Base-by-base conservation (phyloP, 352 stramenopile species). In the Globisporangium iwayamae region DNA sequence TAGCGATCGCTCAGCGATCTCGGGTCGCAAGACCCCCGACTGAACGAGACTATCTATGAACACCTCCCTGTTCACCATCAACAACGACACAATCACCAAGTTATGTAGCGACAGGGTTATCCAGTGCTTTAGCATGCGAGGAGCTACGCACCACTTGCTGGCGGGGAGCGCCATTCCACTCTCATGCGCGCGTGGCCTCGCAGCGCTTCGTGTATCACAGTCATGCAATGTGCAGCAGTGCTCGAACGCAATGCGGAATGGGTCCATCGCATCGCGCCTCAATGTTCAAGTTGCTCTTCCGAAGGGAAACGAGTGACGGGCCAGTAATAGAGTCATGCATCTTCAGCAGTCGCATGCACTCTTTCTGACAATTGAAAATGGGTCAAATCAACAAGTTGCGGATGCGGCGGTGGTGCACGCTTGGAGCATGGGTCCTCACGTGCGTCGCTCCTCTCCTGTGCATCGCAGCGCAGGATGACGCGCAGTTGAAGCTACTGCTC, bases 131-230 rank as follows among this genome's bases (percentile, higher is more conserved):
- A n/a, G 14, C 28, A 18, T 13, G 25, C 13, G 25, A 20, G 50
- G 13, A 56, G 39, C 6, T 38, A 45, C 56, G 56, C 18, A 62
- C 56, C 56, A 62, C 43, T 62, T 39, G 22, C 10, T 38, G 43
- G 6, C 56, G 10, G 30, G 30, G n/a, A 53, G 56, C 14, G n/a
- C 56, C 10, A 2, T 16, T 1, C 32, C 16, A 38, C 48, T 32
- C 8, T 20, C 25, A 53, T 25, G 16, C 4, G 18, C 25, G 28
- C 3, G 6, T 18, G 18, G 25, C 1, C 28, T 62, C 5, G 28
- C 16, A 11, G 4, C 28, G 2, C 11, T 20, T 14, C 7, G 20
- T 18, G 39, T 18, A 20, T 18, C 22, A 9, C 18, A 20, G 53
- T 20, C 18, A n/a, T 46, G 14, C 13, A 4, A 10, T 43, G 38